phyloP scores from a whole-genome alignment of 2,329 filamentous ascomycete genomes.

The Penicillium rolfsii region DNA sequence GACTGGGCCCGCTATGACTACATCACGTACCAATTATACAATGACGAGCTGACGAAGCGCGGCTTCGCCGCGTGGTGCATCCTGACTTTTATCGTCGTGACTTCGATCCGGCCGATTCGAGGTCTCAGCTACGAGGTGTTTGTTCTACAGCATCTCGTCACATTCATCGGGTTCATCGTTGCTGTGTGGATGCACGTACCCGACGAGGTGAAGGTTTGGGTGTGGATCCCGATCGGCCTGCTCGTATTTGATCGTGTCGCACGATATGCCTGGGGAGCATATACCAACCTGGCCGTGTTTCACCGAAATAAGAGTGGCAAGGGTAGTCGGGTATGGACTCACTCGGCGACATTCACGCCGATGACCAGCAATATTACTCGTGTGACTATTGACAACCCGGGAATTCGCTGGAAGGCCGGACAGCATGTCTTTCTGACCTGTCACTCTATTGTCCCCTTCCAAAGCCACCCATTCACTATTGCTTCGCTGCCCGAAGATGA shows the following conservation, averaged over 20 bases:
- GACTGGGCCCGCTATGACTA: slow-evolving; percentile 58
- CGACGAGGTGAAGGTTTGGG: slow-evolving; percentile 46
- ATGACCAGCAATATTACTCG: slow-evolving; percentile 60
- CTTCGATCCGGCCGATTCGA: slow-evolving; percentile 55
- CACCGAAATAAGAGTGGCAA: slow-evolving; percentile 30
- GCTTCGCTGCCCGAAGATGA: slow-evolving; percentile 59
- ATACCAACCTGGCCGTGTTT: slow-evolving; percentile 49
- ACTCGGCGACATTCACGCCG: slow-evolving; percentile 52
- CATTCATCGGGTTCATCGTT: slow-evolving; percentile 53
- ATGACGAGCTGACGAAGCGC: slow-evolving; percentile 53
- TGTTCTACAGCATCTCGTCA: slow-evolving; percentile 58
- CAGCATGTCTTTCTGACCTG: slow-evolving; percentile 66
- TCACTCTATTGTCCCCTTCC: slow-evolving; percentile 59
- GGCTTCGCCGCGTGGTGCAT: slow-evolving; percentile 59
- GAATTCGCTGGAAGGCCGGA: slow-evolving; percentile 62
- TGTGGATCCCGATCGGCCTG: slow-evolving; percentile 54
- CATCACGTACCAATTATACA: slow-evolving; percentile 52
- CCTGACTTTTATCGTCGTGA: slow-evolving; percentile 56
- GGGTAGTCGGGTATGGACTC: slow-evolving; percentile 40
- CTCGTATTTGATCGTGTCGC: slow-evolving; percentile 50
- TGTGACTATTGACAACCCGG: slow-evolving; percentile 59
- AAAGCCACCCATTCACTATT: slow-evolving; percentile 69
- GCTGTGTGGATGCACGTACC: slow-evolving; percentile 55
- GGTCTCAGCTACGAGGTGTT: slow-evolving; percentile 58
- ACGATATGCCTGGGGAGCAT: slow-evolving; percentile 42